Evolutionary conservation across 768 basidiomycete species (phyloP).

Genomic region (Agrocybe praecox): DNA sequence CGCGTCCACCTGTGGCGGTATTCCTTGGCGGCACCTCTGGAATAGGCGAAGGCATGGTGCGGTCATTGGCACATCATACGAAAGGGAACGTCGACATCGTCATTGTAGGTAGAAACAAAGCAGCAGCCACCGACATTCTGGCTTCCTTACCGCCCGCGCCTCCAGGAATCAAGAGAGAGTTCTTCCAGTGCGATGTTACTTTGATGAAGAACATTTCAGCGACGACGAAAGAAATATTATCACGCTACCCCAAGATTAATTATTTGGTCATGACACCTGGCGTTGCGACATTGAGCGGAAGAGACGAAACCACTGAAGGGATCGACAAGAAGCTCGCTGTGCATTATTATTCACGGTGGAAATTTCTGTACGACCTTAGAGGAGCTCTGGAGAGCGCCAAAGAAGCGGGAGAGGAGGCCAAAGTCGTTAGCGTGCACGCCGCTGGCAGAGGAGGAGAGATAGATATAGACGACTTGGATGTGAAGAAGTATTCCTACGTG

Average conservation of each 20-base stretch:
- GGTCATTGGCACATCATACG: slow-evolving; percentile 45
- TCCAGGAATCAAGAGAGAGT: slow-evolving; percentile 34
- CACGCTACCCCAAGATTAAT: slow-evolving; percentile 47
- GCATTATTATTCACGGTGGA: slow-evolving; percentile 42
- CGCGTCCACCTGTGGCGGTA: slow-evolving; percentile 33
- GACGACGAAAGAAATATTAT: slow-evolving; percentile 28
- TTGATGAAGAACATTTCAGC: slow-evolving; percentile 51
- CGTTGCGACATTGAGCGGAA: slow-evolving; percentile 25
- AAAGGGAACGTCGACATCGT: slow-evolving; percentile 56
- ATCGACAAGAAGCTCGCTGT: slow-evolving; percentile 30
- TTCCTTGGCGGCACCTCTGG: slow-evolving; percentile 51
- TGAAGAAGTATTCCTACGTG: slow-evolving; percentile 41
- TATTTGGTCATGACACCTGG: slow-evolving; percentile 53
- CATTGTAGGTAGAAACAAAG: slow-evolving; percentile 53
- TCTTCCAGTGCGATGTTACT: slow-evolving; percentile 53
- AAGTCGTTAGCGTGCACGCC: slow-evolving; percentile 47
- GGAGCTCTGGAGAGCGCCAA: slow-evolving; percentile 45
- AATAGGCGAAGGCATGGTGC: slow-evolving; percentile 49
- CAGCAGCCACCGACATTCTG: slow-evolving; percentile 49
- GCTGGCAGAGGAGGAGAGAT: slow-evolving; percentile 33
- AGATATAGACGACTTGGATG: slow-evolving; percentile 48
- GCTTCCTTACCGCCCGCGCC: slow-evolving; percentile 37
- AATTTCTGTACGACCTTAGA: slow-evolving; percentile 46
- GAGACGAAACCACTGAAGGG: slow-evolving; percentile 28
- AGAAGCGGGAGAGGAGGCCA: slow-evolving; percentile 49